phyloP scores from a whole-genome alignment of 495 filamentous ascomycete species.

The Friedmanniomyces simplex region DNA sequence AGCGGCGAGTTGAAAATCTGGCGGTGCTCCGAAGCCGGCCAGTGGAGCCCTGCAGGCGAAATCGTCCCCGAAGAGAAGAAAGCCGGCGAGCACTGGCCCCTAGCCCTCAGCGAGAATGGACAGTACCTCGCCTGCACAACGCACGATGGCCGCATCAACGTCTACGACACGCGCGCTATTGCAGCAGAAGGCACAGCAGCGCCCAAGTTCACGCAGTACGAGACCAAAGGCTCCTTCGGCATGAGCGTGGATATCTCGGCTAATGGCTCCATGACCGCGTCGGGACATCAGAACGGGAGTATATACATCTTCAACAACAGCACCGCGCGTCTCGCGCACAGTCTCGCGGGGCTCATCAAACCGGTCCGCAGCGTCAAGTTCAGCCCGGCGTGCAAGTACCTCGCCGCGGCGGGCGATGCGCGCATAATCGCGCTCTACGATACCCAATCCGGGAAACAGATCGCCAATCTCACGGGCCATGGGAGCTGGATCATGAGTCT shows the following conservation, averaged over 20 bases:
- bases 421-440: conserved; percentile 86
- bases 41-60: conserved; percentile 42
- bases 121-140: conserved; percentile 71
- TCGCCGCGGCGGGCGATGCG: conserved; percentile 89
- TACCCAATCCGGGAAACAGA: conserved; percentile 80
- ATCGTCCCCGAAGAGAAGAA: conserved; percentile 42
- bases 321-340: conserved; percentile 74
- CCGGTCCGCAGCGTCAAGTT: conserved; percentile 77
- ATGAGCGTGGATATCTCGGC: conserved; percentile 74
- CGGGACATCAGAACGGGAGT: conserved; percentile 85
- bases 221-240: conserved; percentile 86
- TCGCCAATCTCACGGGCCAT: conserved; percentile 71
- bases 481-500: conserved; percentile 78
- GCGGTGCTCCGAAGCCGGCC: conserved; percentile 41
- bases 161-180: conserved; percentile 60
- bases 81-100: conserved; percentile 68
- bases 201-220: conserved; percentile 62
- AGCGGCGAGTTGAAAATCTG: conserved; percentile 77
- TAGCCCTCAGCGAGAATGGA: conserved; percentile 73
- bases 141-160: conserved; percentile 72
- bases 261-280: conserved; percentile 78
- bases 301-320: conserved; percentile 92
- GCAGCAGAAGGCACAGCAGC: conserved; percentile 31
- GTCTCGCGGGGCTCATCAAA: conserved; percentile 73
- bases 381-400: conserved; percentile 68